phyloP scores from a whole-genome alignment of 78 protist genomes.

The Dictyostelium citrinum region DNA sequence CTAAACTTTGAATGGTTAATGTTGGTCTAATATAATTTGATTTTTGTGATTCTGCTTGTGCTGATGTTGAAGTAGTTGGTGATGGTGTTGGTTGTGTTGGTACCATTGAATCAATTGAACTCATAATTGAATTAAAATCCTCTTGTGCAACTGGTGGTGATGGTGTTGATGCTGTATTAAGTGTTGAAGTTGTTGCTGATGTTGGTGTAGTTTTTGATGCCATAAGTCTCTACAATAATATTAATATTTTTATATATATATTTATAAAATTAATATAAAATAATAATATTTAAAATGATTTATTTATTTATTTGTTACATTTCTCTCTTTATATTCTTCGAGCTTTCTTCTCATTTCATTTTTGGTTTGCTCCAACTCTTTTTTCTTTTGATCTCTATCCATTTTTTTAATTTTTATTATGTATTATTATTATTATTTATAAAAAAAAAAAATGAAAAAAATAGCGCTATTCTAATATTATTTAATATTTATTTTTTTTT shows the following conservation, averaged over 20 bases:
- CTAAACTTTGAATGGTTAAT: constrained; percentile 26
- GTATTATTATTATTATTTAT: not conserved
- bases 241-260: too few relatives aligned
- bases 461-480: not conserved
- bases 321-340: constrained; percentile 35
- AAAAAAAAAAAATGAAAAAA: not conserved
- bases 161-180: not conserved
- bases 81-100: constrained; percentile 48
- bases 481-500: not conserved
- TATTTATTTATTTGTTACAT: not conserved
- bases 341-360: constrained; percentile 63
- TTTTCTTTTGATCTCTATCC: constrained; percentile 64
- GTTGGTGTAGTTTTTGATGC: not conserved
- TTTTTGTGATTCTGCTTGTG: not conserved
- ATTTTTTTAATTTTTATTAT: not conserved
- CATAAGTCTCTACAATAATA: not conserved
- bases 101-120: constrained; percentile 24
- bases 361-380: constrained; percentile 55
- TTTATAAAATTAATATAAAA: not conserved
- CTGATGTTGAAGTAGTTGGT: not conserved
- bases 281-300: not conserved
- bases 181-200: not conserved
- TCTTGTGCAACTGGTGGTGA: constrained; percentile 19
- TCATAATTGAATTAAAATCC: constrained; percentile 29
- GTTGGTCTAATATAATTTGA: constrained; percentile 14